Evolutionary conservation across 257 asterid genomes (phyloP), one percentile per base, ranked within the genome.

Genomic region (Anisodus acutangulus): DNA sequence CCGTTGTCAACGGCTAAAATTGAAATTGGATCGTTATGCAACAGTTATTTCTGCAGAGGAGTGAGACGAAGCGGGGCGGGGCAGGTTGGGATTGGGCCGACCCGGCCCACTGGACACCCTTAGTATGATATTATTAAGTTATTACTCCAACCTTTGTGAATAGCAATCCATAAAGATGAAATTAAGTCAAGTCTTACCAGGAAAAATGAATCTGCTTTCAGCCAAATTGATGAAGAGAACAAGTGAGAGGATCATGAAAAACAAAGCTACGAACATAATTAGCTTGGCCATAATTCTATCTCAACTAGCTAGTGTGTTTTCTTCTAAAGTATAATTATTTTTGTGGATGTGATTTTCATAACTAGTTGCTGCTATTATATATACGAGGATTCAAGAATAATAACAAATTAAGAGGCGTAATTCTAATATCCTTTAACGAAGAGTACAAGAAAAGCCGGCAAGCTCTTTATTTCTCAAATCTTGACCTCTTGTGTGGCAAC

Each of bases 211-310:
- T 63, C 35, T 43, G 43, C 60, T 63, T 66, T 62, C 84, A 45
- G 80, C 80, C 80, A 45, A 71, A 19, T 11, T 12, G 55, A 71
- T 37, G 35, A 43, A 17, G 55, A 70, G 22, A 43, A 37, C 2
- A 71, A 71, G 80, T 39, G 55, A 43, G 55, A 71, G 80, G 19
- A 41, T 59, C 64, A 59, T 59, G 64, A 59, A 59, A 59, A 16
- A 15, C 63, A 58, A 59, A 26, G 10, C 22, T 9, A 16, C 9
- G 10, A 17, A 6, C 31, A 59, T 17, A 59, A 16, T 59, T 59
- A 26, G 26, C 64, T 71, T 71, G 13, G 80, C 80, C 80, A 71
- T 71, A 8, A 41, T 71, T 3, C 5, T 31, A 17, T 4, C 47
- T 6, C 64, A 6, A 16, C 8, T n/a, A n/a, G n/a, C n/a, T 58